A percentile compares a stretch with the other conserved stretches of the same genome.
Conservation (phyloP, 2,329 filamentous ascomycete species). For the Aspergillus udagawae region DNA sequence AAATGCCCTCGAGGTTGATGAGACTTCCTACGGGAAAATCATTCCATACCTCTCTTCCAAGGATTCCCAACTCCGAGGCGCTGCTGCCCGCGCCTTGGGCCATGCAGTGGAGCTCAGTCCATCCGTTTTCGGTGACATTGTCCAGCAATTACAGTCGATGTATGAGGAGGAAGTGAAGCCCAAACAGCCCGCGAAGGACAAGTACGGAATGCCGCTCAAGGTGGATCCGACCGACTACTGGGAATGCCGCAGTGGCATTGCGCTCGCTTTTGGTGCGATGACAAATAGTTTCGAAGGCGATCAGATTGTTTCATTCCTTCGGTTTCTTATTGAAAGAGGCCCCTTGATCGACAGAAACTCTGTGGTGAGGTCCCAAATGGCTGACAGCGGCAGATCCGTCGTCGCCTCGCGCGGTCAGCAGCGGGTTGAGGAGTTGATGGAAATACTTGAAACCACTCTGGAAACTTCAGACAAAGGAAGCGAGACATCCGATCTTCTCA, state of each 20-base stretch:
- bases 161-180: slow-evolving; percentile 81
- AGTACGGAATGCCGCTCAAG: slow-evolving; percentile 92
- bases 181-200: slow-evolving; percentile 76
- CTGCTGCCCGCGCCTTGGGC: slow-evolving; percentile 76
- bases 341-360: slow-evolving; percentile 80
- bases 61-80: slow-evolving; percentile 76
- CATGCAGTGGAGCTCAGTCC: slow-evolving; percentile 64
- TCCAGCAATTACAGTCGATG: slow-evolving; percentile 62
- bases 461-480: slow-evolving; percentile 79
- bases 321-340: slow-evolving; percentile 79
- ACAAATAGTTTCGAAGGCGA: slow-evolving; percentile 64
- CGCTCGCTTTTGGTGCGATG: slow-evolving; percentile 79
- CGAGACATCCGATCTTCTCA: slow-evolving; percentile 80
- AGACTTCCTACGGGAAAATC: slow-evolving; percentile 62
- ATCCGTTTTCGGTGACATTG: slow-evolving; percentile 56
- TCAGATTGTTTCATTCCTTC: slow-evolving; percentile 72
- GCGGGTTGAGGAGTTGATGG: slow-evolving; percentile 86
- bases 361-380: slow-evolving; percentile 80
- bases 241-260: slow-evolving; percentile 87
- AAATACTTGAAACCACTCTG: slow-evolving; percentile 82
- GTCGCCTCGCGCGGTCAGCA: slow-evolving; percentile 77
- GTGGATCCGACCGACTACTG: slow-evolving; percentile 83
- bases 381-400: slow-evolving; percentile 78
- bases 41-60: slow-evolving; percentile 74
- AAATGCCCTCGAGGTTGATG: slow-evolving; percentile 69